phyloP scores from a whole-genome alignment of 495 filamentous ascomycete genomes.

The Neurospora sp. region DNA sequence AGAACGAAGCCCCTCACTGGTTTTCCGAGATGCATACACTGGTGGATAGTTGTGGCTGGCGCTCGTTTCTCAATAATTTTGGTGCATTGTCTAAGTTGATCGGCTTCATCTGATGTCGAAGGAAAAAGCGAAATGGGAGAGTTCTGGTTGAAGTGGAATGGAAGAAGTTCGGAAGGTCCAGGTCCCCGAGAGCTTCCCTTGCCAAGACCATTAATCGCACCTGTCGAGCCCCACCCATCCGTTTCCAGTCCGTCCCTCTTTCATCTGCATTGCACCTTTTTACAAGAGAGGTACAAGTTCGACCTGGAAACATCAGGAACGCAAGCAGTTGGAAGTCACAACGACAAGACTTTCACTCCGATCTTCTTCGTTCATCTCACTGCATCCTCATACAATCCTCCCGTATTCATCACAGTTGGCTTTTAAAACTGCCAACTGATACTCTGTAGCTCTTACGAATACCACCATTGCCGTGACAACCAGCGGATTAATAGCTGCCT shows the following conservation, averaged over 20 bases:
- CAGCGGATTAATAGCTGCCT: slow-evolving; percentile 1
- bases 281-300: not conserved
- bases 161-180: not conserved
- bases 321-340: not conserved
- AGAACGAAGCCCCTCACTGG: not conserved
- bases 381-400: not conserved
- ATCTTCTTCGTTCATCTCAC: not conserved
- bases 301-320: not conserved
- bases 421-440: not conserved
- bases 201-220: not conserved
- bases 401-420: not conserved
- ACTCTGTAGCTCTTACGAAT: not conserved
- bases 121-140: not conserved
- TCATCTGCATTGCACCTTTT: not conserved
- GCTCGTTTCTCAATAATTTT: not conserved
- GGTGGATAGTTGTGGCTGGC: not conserved
- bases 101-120: not conserved
- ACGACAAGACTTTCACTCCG: not conserved
- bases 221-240: not conserved
- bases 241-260: not conserved
- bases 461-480: not conserved
- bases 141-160: not conserved
- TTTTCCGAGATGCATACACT: not conserved
- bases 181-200: not conserved
- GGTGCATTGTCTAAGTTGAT: not conserved